Evolutionary conservation across 2,329 filamentous ascomycete species (phyloP).

Genomic region (Aspergillus unguis): DNA sequence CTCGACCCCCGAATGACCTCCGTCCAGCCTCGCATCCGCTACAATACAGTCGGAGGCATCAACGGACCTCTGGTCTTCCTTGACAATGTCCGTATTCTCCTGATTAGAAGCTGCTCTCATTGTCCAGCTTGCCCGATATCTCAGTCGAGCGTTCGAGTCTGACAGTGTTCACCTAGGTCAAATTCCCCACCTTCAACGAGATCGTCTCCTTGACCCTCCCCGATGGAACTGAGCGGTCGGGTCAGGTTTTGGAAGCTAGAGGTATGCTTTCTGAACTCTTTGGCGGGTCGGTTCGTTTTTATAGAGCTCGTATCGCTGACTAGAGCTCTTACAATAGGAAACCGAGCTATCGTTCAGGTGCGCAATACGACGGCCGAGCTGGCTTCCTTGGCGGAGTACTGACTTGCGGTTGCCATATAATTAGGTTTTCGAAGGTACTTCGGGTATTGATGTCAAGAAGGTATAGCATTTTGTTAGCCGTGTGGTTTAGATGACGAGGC

Average conservation of each 20-base stretch:
- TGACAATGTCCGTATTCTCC: constrained; percentile 71
- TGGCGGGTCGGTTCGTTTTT: not conserved
- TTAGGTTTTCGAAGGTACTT: constrained; percentile 94
- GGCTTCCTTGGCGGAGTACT: constrained; percentile 16
- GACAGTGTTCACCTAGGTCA: constrained; percentile 62
- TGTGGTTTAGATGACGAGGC: constrained; percentile 9
- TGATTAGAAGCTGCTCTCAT: not conserved
- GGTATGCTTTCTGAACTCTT: constrained; percentile 52
- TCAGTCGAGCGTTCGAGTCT: constrained; percentile 9
- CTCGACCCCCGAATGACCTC: constrained; percentile 47
- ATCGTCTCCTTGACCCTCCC: constrained; percentile 94
- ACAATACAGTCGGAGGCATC: constrained; percentile 98
- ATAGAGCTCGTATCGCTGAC: constrained; percentile 17
- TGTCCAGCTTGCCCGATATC: not conserved
- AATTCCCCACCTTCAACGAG: constrained; percentile 96
- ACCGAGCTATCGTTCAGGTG: constrained; percentile 93
- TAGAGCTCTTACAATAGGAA: constrained; percentile 55
- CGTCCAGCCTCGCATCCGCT: constrained; percentile 72
- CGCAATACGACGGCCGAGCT: constrained; percentile 19
- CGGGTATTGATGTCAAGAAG: constrained; percentile 98
- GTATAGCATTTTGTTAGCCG: constrained; percentile 44
- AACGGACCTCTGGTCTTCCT: constrained; percentile 97
- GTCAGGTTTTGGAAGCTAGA: constrained; percentile 96
- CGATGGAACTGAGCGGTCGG: constrained; percentile 89
- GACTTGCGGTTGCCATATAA: constrained; percentile 21